phyloP scores from a whole-genome alignment of 345 rosid species.

The Citrus trifoliata region DNA sequence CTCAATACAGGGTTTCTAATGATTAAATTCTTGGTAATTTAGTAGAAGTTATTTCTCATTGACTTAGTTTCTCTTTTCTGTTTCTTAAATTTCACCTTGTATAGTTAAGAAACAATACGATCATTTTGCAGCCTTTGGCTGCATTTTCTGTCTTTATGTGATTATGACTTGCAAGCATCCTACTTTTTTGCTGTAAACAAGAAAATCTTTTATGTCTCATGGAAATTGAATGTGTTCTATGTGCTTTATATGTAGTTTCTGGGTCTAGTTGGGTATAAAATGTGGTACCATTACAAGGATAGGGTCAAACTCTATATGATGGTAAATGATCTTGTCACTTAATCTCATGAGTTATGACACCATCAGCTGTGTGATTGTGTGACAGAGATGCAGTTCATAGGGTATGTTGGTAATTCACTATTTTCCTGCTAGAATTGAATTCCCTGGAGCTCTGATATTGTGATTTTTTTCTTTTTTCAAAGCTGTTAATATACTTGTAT shows the following conservation, averaged over 20 bases:
- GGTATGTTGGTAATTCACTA: neutral
- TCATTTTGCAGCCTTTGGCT: neutral
- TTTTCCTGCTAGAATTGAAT: neutral
- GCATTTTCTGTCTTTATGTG: neutral
- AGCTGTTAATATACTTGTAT: neutral
- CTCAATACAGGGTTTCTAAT: neutral
- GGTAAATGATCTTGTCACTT: neutral
- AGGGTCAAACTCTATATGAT: neutral
- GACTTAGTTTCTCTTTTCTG: neutral
- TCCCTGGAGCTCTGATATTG: neutral
- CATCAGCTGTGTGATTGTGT: neutral
- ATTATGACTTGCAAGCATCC: neutral
- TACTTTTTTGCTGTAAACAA: neutral
- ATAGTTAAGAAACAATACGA: neutral
- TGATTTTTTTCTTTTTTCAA: neutral
- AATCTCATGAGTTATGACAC: neutral
- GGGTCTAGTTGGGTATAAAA: neutral
- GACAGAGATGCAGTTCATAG: neutral
- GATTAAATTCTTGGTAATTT: conserved; percentile 4
- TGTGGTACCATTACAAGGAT: neutral
- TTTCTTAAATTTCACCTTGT: neutral
- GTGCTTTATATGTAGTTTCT: neutral
- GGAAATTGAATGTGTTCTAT: neutral
- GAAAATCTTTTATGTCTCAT: neutral
- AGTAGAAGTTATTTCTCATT: neutral